These are phyloP conservation scores for Sarocladiaceae sp. DNA, from an alignment of 2,329 filamentous ascomycete species.

Conservation along the genomic window DNA sequence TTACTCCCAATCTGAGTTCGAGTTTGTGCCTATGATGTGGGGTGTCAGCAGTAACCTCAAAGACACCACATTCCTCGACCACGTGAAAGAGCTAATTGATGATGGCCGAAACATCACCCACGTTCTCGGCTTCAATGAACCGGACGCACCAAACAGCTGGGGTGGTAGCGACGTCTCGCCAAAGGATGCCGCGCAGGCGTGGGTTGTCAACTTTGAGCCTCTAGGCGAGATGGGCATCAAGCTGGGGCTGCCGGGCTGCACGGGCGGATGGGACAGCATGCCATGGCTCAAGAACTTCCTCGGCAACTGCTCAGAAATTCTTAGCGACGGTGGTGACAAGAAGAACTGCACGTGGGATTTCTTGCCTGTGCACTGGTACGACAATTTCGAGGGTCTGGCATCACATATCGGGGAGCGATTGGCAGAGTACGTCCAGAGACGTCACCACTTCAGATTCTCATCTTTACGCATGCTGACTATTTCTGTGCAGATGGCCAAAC, in stretches of 20 bases:
- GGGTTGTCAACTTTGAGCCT: slow-evolving; percentile 67
- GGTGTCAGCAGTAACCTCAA: slow-evolving; percentile 45
- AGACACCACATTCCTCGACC: slow-evolving; percentile 54
- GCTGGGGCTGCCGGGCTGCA: slow-evolving; percentile 65
- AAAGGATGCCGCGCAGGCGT: slow-evolving; percentile 55
- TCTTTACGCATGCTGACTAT: too few relatives aligned
- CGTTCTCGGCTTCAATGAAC: slow-evolving; percentile 75
- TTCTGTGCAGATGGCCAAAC: slow-evolving; percentile 53
- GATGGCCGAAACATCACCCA: slow-evolving; percentile 55
- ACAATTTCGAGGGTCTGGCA: slow-evolving; percentile 61
- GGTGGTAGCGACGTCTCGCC: slow-evolving; percentile 61
- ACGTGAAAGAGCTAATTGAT: slow-evolving; percentile 48
- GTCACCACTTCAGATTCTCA: too few relatives aligned
- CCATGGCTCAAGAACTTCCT: slow-evolving; percentile 64
- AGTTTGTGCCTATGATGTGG: slow-evolving; percentile 80
- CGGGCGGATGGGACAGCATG: slow-evolving; percentile 52
- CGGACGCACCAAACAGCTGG: slow-evolving; percentile 48
- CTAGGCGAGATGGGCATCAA: slow-evolving; percentile 57
- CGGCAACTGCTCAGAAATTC: slow-evolving; percentile 52
- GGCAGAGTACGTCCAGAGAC: slow-evolving; percentile 26
- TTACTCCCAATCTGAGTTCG: slow-evolving; percentile 47
- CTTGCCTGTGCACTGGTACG: slow-evolving; percentile 61
- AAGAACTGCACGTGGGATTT: slow-evolving; percentile 58
- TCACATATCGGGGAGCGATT: slow-evolving; percentile 54
- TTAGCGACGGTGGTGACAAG: slow-evolving; percentile 33